phyloP scores from a whole-genome alignment of 2,329 filamentous ascomycete genomes.

The Cladophialophora immunda region DNA sequence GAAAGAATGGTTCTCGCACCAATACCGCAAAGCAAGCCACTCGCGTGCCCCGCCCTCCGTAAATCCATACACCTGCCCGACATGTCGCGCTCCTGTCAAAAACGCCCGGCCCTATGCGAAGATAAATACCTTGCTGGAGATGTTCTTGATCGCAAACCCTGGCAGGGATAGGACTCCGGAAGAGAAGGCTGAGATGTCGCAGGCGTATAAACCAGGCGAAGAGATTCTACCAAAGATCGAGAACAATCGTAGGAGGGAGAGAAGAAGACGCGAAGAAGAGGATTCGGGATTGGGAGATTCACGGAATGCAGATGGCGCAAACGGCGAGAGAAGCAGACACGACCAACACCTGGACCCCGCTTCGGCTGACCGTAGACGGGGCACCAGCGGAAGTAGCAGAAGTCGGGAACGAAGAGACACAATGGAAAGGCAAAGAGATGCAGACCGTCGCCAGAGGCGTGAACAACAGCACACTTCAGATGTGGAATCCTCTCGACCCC shows the following conservation, averaged over 20 bases:
- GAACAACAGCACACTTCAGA: constrained; percentile 22
- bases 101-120: constrained; percentile 90
- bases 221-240: constrained; percentile 73
- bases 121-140: constrained; percentile 87
- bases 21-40: constrained; percentile 65
- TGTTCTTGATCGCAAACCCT: constrained; percentile 83
- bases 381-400: constrained; percentile 40
- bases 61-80: constrained; percentile 83
- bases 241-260: constrained; percentile 58
- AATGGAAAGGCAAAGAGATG: constrained; percentile 45
- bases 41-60: constrained; percentile 49
- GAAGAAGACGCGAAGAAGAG: constrained; percentile 59
- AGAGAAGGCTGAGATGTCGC: constrained; percentile 79
- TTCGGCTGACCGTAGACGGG: constrained; percentile 31
- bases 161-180: constrained; percentile 72
- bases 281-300: constrained; percentile 65
- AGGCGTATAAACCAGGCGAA: constrained; percentile 82
- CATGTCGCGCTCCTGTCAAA: constrained; percentile 86
- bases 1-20: constrained; percentile 93
- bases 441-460: constrained; percentile 30
- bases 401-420: constrained; percentile 53
- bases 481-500: constrained; percentile 38
- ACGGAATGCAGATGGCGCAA: constrained; percentile 69
- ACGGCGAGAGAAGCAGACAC: constrained; percentile 69
- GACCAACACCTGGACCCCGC: constrained; percentile 41